Conservation (phyloP, 768 basidiomycete genomes). For the Dentipellis sp. region DNA sequence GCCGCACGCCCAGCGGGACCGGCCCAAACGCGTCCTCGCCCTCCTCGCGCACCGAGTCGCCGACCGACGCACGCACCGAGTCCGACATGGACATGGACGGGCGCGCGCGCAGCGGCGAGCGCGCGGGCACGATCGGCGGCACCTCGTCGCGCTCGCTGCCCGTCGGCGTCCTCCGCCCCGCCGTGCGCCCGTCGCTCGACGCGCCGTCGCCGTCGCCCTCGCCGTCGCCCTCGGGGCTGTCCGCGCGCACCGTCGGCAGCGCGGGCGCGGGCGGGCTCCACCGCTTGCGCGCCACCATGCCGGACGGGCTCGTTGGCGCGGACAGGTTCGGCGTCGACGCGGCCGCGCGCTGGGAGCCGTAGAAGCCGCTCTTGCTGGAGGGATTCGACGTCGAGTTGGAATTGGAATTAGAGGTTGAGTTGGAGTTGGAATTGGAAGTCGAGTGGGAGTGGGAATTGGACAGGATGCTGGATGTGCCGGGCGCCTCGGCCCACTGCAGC, state of each 20-base stretch:
- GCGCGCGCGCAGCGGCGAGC: constrained; percentile 44
- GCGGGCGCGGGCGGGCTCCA: constrained; percentile 23
- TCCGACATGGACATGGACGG: constrained; percentile 12
- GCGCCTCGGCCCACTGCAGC: constrained; percentile 50
- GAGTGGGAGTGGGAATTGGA: constrained; percentile 19
- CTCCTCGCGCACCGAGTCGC: constrained; percentile 21
- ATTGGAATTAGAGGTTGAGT: constrained; percentile 21
- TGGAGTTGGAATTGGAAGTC: constrained; percentile 21
- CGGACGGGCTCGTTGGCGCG: constrained; percentile 24
- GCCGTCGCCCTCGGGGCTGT: constrained; percentile 40
- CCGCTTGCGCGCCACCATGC: constrained; percentile 41
- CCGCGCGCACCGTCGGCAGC: constrained; percentile 44
- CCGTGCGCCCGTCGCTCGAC: constrained; percentile 14
- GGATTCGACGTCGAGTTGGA: too few species aligned
- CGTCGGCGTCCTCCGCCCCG: constrained; percentile 8
- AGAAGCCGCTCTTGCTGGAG: constrained; percentile 5
- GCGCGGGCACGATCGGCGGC: constrained; percentile 34
- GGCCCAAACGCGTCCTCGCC: constrained; percentile 33
- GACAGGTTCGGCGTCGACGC: constrained; percentile 60
- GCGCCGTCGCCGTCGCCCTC: constrained; percentile 20
- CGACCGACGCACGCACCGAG: constrained; percentile 15
- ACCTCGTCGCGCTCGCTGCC: constrained; percentile 28
- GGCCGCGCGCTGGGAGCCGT: constrained; percentile 27
- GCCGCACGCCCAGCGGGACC: constrained; percentile 44
- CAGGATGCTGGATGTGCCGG: constrained; percentile 21